Evolutionary conservation across 495 filamentous ascomycete genomes (phyloP).

Genomic region (Mycothermus thermophilus): DNA sequence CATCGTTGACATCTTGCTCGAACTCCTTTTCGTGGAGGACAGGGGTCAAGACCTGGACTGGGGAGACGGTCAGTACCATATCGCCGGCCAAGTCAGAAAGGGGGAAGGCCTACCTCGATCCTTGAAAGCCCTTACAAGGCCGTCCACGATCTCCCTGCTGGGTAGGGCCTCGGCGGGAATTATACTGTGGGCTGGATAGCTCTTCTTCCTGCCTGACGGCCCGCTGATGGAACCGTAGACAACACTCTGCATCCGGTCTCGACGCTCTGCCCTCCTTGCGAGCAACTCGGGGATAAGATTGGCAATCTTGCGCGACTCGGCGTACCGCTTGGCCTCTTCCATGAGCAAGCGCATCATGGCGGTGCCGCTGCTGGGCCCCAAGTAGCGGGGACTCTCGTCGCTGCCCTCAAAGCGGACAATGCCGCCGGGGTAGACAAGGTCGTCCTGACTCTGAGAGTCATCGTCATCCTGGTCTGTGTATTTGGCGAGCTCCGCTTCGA

Average conservation of each 20-base stretch:
- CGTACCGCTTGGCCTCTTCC: conserved; percentile 83
- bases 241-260: conserved; percentile 24
- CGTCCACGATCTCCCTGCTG: conserved; percentile 48
- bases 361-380: conserved; percentile 86
- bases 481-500: conserved; percentile 59
- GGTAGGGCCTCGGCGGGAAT: conserved; percentile 59
- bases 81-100: too few species aligned
- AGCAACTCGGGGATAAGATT: conserved; percentile 65
- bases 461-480: conserved; percentile 49
- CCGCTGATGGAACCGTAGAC: conserved; percentile 24
- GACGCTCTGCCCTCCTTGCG: conserved; percentile 15
- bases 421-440: conserved; percentile 69
- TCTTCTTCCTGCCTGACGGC: conserved; percentile 28
- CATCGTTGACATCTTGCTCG: conserved; percentile 57
- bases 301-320: conserved; percentile 68
- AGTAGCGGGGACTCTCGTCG: conserved; percentile 68
- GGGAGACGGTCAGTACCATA: conserved; percentile 3
- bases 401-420: conserved; percentile 67
- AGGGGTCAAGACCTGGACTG: conserved; percentile 76
- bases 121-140: conserved; percentile 64
- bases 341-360: conserved; percentile 87
- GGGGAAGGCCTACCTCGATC: conserved; percentile 55
- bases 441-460: conserved; percentile 52
- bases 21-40: conserved; percentile 74
- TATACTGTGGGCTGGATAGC: conserved; percentile 65